These are phyloP conservation scores for Pistacia vera DNA, from an alignment of 345 rosid genomes.

Conservation along the genomic window DNA sequence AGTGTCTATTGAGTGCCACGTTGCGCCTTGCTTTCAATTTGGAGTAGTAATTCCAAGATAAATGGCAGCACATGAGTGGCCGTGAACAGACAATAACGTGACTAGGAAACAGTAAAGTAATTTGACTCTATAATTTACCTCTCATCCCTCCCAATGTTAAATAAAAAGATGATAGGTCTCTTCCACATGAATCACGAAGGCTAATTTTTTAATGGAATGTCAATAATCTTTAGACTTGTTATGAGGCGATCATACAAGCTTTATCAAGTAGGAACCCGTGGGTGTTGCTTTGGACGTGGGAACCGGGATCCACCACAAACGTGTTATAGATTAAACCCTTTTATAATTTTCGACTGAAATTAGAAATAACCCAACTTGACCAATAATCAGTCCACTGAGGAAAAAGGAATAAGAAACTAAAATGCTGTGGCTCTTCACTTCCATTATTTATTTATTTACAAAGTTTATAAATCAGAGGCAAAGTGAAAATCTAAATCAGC, in stretches of 20 bases:
- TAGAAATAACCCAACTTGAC: too few species aligned
- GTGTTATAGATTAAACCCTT: not conserved
- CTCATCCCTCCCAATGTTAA: too few species aligned
- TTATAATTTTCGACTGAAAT: not conserved
- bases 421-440: too few species aligned
- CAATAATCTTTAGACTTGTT: too few species aligned
- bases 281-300: not conserved
- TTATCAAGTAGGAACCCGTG: not conserved
- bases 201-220: not conserved
- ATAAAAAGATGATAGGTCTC: too few species aligned
- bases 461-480: not conserved
- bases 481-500: not conserved
- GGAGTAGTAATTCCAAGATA: too few species aligned
- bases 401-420: too few species aligned
- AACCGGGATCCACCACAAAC: slow-evolving; percentile 1
- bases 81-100: not conserved
- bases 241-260: too few species aligned
- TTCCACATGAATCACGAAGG: too few species aligned
- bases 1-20: not conserved
- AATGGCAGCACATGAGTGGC: not conserved
- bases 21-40: not conserved
- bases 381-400: too few species aligned
- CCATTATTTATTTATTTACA: slow-evolving; percentile 1
- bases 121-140: too few species aligned
- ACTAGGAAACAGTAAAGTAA: too few species aligned